Percentiles rank a stretch among this genome's conserved stretches.
phyloP scores from a whole-genome alignment of 768 basidiomycete genomes.

The Wakefieldia striispora region DNA sequence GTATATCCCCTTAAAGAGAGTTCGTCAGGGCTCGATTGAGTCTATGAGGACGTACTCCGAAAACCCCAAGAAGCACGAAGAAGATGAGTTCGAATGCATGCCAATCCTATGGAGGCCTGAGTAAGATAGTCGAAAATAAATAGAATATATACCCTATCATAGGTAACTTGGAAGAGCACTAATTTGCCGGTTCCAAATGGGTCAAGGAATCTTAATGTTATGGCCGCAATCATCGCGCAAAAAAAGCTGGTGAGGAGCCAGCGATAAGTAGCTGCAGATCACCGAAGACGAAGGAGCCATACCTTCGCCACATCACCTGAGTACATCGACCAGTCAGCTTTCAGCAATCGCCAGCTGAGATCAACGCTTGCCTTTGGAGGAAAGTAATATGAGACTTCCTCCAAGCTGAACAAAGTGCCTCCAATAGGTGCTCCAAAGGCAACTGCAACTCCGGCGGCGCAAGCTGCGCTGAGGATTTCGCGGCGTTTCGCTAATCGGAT shows the following conservation, averaged over 20 bases:
- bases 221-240: slow-evolving; percentile 96
- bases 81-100: slow-evolving; percentile 85
- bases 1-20: slow-evolving; percentile 69
- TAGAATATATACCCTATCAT: slow-evolving; percentile 59
- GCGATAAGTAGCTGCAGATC: neutral
- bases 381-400: slow-evolving; percentile 97
- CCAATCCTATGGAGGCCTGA: slow-evolving; percentile 66
- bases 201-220: slow-evolving; percentile 89
- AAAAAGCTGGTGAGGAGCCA: slow-evolving; percentile 70
- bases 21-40: slow-evolving; percentile 6
- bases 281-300: slow-evolving; percentile 10
- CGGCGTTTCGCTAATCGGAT: slow-evolving; percentile 72
- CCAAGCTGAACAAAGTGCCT: slow-evolving; percentile 87
- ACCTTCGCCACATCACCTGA: slow-evolving; percentile 94
- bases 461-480: slow-evolving; percentile 92
- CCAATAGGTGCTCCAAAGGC: slow-evolving; percentile 97
- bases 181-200: slow-evolving; percentile 95
- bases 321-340: slow-evolving; percentile 2
- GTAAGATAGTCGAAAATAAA: neutral
- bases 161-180: slow-evolving; percentile 88
- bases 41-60: slow-evolving; percentile 60
- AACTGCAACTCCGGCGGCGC: slow-evolving; percentile 96
- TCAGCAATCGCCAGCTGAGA: neutral
- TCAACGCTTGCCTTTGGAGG: slow-evolving; percentile 70
- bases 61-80: slow-evolving; percentile 83